Base-by-base conservation (phyloP, 2,329 filamentous ascomycete species). In the Rutstroemia sp. region DNA sequence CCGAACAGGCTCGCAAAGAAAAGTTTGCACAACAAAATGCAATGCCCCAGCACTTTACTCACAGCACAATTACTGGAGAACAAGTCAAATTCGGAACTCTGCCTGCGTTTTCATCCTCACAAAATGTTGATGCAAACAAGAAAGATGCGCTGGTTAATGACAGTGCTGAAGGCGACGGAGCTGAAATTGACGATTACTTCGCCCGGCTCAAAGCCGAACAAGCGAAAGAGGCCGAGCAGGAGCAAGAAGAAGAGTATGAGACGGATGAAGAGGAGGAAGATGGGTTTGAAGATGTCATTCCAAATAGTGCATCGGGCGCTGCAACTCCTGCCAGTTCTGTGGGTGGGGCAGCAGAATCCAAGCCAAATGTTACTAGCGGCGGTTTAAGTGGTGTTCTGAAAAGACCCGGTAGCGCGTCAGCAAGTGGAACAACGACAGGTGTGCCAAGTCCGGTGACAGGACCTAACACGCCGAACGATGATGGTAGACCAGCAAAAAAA, bases 1-100 rank as follows among this genome's bases (percentile, higher is more conserved):
- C 81, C 37, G 85, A 88, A 65, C 76, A 78, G 57, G 79, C 77
- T n/a, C 77, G 78, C 47, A 86, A 84, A 67, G 84, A 86, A 65
- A 81, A 82, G 69, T 76, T 84, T 60, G 81, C 83, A 1, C 75
- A 77, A 62, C 83, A 88, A 66, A 90, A 90, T 66, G 83, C 82
- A 7, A 71, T 90, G 58, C 87, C 87, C 2, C 73, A 78, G 8
- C 89, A 87, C 84, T 87, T 89, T 72, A 81, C 83, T 0, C 80
- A 85, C 56, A 87, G 84, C 60, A 89, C 86, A 2, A 79, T 89
- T 48, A 83, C 78, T 4, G 82, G 82, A 51, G 78, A 83, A 57
- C 79, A 80, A n/a, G 87, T 81, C 68, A 71, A 74, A 42, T 73
- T 70, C 62, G 69, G 72, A 61, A 62, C 66, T 41, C 71, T 69